Percentiles rank a stretch among this genome's conserved stretches.
Evolutionary conservation across 2,329 filamentous ascomycete species (phyloP).

Genomic region (Coniochaeta sp.): DNA sequence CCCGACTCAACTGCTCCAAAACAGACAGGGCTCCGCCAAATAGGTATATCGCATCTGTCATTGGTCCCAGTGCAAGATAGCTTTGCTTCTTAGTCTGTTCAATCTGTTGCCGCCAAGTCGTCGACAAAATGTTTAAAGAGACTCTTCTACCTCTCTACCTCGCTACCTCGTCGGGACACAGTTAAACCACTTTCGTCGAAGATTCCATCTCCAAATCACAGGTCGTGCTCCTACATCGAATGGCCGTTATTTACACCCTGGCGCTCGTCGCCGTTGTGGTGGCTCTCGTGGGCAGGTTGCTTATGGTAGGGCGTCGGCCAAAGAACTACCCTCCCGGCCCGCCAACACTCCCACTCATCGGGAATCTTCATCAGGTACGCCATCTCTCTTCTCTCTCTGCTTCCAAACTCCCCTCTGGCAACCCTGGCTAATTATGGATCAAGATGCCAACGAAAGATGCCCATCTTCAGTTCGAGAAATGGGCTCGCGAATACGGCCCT

Average conservation of each 20-base stretch:
- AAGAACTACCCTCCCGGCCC: conserved; percentile 19
- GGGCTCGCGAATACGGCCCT: conserved; percentile 17
- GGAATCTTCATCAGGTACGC: conserved; percentile 18
- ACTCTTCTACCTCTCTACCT: no score
- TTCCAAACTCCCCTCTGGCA: not conserved
- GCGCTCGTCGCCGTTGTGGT: conserved; percentile 10
- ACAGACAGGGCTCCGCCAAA: no score
- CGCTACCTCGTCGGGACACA: no score
- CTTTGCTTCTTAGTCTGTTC: no score
- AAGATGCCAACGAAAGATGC: conserved; percentile 16
- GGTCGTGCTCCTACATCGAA: not conserved
- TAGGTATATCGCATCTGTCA: no score
- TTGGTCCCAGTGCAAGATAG: no score
- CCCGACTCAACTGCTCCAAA: no score
- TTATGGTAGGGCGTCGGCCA: conserved; percentile 14
- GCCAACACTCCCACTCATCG: conserved; percentile 18
- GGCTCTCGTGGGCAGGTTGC: conserved; percentile 12
- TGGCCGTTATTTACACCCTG: conserved; percentile 6
- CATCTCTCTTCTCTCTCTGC: no score
- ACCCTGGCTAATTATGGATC: not conserved
- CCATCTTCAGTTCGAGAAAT: conserved; percentile 18
- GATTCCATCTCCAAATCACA: no score
- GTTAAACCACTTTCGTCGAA: no score
- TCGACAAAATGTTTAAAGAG: no score
- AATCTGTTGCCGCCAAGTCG: no score